A percentile compares a stretch with the other conserved stretches of the same genome.
phyloP scores from a whole-genome alignment of 805 yeast species.

The Barnettozyma vustinii region DNA sequence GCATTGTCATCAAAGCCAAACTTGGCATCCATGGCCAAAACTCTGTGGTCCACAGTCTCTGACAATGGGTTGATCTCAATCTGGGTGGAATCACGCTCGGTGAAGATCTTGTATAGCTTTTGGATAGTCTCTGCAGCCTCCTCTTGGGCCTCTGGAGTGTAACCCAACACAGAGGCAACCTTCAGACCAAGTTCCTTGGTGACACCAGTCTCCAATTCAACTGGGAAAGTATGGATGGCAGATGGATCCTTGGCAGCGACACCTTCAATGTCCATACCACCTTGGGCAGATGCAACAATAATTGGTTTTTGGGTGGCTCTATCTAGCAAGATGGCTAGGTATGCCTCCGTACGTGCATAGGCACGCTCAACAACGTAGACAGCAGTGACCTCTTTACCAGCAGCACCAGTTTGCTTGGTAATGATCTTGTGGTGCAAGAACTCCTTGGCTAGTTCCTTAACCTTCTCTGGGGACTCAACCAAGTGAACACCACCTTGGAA shows the following conservation, averaged over 20 bases:
- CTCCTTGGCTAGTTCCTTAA: conserved; percentile 75
- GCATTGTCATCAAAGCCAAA: conserved; percentile 98
- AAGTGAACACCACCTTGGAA: conserved; percentile 95
- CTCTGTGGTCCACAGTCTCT: conserved; percentile 85
- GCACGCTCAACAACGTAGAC: conserved; percentile 95
- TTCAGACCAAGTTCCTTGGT: conserved; percentile 68
- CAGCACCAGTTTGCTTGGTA: conserved; percentile 97
- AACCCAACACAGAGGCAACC: conserved; percentile 78
- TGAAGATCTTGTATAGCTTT: conserved; percentile 83
- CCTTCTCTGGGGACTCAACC: conserved; percentile 80
- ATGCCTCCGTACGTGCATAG: conserved; percentile 91
- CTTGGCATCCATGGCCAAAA: conserved; percentile 98
- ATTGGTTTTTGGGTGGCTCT: conserved; percentile 86
- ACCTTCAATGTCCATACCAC: conserved; percentile 99
- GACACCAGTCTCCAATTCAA: conserved; percentile 75
- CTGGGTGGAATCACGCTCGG: conserved; percentile 93
- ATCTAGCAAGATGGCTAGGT: conserved; percentile 91
- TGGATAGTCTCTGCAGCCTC: conserved; percentile 86
- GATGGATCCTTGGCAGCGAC: conserved; percentile 89
- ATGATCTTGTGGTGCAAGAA: conserved; percentile 91
- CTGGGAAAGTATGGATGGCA: conserved; percentile 84
- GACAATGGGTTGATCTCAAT: conserved; percentile 98
- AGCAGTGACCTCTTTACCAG: conserved; percentile 95
- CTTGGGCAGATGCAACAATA: conserved; percentile 94
- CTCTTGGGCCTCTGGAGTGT: conserved; percentile 66